Evolutionary conservation across 2,329 filamentous ascomycete species (phyloP), one percentile per base, ranked within the genome.

Genomic region (Arthroderma sp.): DNA sequence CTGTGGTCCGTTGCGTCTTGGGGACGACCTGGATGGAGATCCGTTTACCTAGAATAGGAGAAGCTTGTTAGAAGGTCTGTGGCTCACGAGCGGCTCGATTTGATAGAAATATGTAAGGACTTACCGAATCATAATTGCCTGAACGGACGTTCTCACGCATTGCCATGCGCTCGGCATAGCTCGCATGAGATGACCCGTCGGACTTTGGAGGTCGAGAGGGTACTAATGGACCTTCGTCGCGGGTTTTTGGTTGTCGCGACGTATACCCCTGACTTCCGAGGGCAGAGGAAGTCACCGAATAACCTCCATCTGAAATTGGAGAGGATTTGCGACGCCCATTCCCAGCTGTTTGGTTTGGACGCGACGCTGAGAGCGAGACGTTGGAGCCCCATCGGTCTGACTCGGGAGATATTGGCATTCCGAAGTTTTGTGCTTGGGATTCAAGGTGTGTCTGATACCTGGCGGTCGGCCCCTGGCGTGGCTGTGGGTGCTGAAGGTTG

Each of bases 401-500:
- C 27, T 56, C 56, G 3, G 64, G 66, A 1, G 66, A 67, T 8
- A 56, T 56, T 1, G 64, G 64, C 6, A 58, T 58, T 8, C 49
- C 63, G 51, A 72, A 80, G 37, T 68, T 65, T 42, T 76, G 71
- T 9, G 78, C 78, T 55, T 80, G 71, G 2, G 69, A 71, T 58
- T 81, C 78, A 6, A 81, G 65, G 15, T 75, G 71, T 43, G 70
- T 72, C 54, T 80, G 76, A 54, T 78, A 78, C 33, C 76, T 74
- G 34, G 71, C 71, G 2, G 77, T 79, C 2, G 75, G 73, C 2
- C 78, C 78, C 49, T 73, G 73, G 32, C 77, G 70, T 9, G 78
- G 78, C 56, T 81, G 78, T 8, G 78, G 78, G 54, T 81, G 78
- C 52, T 80, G 72, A 37, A 81, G 61, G 51, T 80, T 75, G 46